Conservation (phyloP, 257 asterid genomes). For the Parsonsia alboflavescens region DNA sequence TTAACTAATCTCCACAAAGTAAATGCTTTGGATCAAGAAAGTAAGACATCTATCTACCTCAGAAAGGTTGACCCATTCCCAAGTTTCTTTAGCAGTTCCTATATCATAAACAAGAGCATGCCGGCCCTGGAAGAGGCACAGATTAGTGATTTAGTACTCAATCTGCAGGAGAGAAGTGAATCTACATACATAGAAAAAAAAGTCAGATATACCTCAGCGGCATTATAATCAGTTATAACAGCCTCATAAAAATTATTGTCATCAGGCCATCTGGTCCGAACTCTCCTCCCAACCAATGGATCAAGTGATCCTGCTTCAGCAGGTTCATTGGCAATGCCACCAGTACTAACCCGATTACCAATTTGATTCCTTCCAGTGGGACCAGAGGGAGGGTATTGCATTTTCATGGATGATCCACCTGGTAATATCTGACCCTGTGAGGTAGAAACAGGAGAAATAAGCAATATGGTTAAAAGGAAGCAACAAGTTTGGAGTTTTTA, state of each 20-base stretch:
- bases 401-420: conserved; percentile 56
- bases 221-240: conserved; percentile 62
- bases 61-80: conserved; percentile 69
- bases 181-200: conserved; percentile 1
- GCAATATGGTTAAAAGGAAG: neutral
- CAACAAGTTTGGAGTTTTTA: neutral
- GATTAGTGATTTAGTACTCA: conserved; percentile 19
- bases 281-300: conserved; percentile 74
- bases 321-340: conserved; percentile 49
- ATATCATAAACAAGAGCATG: conserved; percentile 73
- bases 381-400: conserved; percentile 63
- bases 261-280: conserved; percentile 96
- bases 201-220: conserved; percentile 44
- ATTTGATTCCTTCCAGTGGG: conserved; percentile 78
- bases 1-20: neutral
- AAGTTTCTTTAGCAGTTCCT: conserved; percentile 48
- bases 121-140: conserved; percentile 43
- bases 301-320: conserved; percentile 54
- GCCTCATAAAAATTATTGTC: conserved; percentile 95
- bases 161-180: conserved; percentile 12
- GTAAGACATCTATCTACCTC: conserved; percentile 40
- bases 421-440: conserved; percentile 45
- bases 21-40: conserved; percentile 15
- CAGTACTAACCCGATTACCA: conserved; percentile 51
- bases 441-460: neutral